These are phyloP conservation scores for Vanderwaltozyma polyspora DNA, from an alignment of 805 yeast genomes.

Conservation along the genomic window DNA sequence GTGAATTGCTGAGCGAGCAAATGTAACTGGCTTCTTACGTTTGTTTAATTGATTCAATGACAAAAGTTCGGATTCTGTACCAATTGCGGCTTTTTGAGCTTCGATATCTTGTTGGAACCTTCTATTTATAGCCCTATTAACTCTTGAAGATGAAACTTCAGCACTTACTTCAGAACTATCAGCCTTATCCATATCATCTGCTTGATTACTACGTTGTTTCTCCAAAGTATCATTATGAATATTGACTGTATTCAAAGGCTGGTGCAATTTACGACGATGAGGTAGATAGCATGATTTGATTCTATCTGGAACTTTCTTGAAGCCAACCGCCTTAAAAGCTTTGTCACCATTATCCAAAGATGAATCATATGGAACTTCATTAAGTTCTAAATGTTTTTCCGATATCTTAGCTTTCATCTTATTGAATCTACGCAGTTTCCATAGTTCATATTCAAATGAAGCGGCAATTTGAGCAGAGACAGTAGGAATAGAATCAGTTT, in stretches of 20 bases:
- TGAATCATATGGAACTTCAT: slow-evolving; percentile 19
- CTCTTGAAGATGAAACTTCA: slow-evolving; percentile 61
- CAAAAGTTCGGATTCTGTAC: slow-evolving; percentile 70
- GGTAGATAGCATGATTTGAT: slow-evolving; percentile 69
- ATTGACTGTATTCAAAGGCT: slow-evolving; percentile 65
- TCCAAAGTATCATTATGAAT: slow-evolving; percentile 38
- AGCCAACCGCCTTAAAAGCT: slow-evolving; percentile 64
- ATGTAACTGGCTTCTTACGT: slow-evolving; percentile 88
- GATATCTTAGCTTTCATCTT: slow-evolving; percentile 3
- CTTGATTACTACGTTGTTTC: slow-evolving; percentile 5
- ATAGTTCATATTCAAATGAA: slow-evolving; percentile 12
- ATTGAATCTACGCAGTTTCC: slow-evolving; percentile 15
- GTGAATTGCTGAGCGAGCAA: slow-evolving; percentile 93
- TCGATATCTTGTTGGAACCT: slow-evolving; percentile 82
- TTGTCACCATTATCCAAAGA: slow-evolving; percentile 38
- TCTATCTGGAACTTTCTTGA: slow-evolving; percentile 57
- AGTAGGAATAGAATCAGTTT: not conserved
- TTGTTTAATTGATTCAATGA: slow-evolving; percentile 80
- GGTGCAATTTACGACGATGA: slow-evolving; percentile 59
- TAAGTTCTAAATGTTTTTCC: slow-evolving; percentile 15
- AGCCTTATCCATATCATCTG: slow-evolving; percentile 12
- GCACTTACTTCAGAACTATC: slow-evolving; percentile 9
- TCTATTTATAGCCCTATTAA: slow-evolving; percentile 76
- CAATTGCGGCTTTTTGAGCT: slow-evolving; percentile 66
- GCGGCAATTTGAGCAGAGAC: not conserved